Base-by-base conservation (phyloP, 2,329 filamentous ascomycete genomes). In the Tolypocladium amazonense region DNA sequence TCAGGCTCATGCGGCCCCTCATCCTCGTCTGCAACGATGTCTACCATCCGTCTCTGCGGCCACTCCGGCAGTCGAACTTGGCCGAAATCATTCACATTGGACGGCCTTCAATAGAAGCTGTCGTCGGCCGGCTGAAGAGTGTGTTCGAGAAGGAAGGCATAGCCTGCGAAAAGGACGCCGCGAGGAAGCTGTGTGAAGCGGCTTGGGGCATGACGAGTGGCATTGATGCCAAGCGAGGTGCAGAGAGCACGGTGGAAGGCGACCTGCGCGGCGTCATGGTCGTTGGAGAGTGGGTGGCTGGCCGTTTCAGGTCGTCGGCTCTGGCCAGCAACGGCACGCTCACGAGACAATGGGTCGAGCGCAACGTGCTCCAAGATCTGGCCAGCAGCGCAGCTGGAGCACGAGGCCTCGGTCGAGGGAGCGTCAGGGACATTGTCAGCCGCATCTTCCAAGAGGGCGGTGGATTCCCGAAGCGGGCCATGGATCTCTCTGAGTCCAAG, bases 1-100 rank as follows among this genome's bases (percentile, higher is more conserved):
- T 99, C 70, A 84, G 89, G 50, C 82, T 97, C 62, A 83, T 96
- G 75, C 83, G 94, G 54, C 94, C 94, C 0, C 79, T 99, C 37
- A 91, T 99, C 57, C 79, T 99, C 56, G 94, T 99, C 66, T 99
- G 94, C 77, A 99, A 99, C 68, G 95, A 99, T 71, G 86, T 97
- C 1, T 99, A 99, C 69, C 92, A 96, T 66, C 87, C 93, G 4
- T 90, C 92, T 25, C 80, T 99, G 47, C 84, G 92, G 35, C 92
- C 90, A 0, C 79, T 99, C 9, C 86, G 94, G n/a, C 89, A 93
- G 64, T 92, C 91, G 0, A 85, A 80, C 7, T 76, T 94, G 56
- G 94, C 93, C 0, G 94, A 99, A 71, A 86, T 97, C 45, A 87
- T 99, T 27, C 92, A 96, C 69, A 88, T 96, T 39, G 90, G 93